Percentiles rank a stretch among this genome's conserved stretches.
These are phyloP conservation scores for Quaeritorhiza haematococci DNA, from an alignment of 371 early-diverging fungal species.

Conservation along the genomic window DNA sequence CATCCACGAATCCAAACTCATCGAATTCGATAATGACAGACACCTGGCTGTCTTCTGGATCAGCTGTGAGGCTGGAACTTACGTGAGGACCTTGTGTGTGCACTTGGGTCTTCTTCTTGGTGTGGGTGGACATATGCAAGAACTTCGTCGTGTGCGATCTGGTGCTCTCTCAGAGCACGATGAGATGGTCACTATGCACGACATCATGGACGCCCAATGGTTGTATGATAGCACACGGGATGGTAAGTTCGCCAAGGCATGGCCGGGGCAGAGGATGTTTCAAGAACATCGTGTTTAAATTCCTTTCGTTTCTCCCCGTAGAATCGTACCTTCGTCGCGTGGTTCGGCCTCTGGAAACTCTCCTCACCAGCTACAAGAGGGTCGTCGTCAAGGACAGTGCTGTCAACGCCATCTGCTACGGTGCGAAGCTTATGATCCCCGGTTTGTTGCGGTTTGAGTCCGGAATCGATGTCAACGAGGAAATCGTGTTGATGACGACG, in stretches of 20 bases:
- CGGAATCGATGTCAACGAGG: slow-evolving; percentile 91
- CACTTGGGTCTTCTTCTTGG: slow-evolving; percentile 97
- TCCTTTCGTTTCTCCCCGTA: slow-evolving; percentile 4
- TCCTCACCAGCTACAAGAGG: slow-evolving; percentile 94
- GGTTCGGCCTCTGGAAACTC: slow-evolving; percentile 94
- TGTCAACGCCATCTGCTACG: slow-evolving; percentile 98
- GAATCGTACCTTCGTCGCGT: slow-evolving; percentile 90
- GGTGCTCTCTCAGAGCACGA: slow-evolving; percentile 91
- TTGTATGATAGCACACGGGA: slow-evolving; percentile 93
- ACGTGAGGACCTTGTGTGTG: slow-evolving; percentile 98
- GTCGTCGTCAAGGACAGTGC: slow-evolving; percentile 99
- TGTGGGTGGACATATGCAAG: slow-evolving; percentile 99
- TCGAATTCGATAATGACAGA: slow-evolving; percentile 95
- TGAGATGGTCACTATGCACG: slow-evolving; percentile 98
- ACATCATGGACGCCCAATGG: slow-evolving; percentile 98
- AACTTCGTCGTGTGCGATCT: slow-evolving; percentile 97
- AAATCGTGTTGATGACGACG: slow-evolving; percentile 97
- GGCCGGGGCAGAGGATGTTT: neutral
- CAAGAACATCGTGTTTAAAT: neutral
- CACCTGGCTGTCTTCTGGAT: slow-evolving; percentile 97
- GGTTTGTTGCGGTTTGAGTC: slow-evolving; percentile 97
- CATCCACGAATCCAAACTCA: slow-evolving; percentile 91
- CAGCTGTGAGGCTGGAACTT: slow-evolving; percentile 99
- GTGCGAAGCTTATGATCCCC: slow-evolving; percentile 97
- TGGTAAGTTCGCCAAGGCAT: slow-evolving; percentile 45